Evolutionary conservation across 2,329 filamentous ascomycete species (phyloP).

Genomic region (Penicillium sp.): DNA sequence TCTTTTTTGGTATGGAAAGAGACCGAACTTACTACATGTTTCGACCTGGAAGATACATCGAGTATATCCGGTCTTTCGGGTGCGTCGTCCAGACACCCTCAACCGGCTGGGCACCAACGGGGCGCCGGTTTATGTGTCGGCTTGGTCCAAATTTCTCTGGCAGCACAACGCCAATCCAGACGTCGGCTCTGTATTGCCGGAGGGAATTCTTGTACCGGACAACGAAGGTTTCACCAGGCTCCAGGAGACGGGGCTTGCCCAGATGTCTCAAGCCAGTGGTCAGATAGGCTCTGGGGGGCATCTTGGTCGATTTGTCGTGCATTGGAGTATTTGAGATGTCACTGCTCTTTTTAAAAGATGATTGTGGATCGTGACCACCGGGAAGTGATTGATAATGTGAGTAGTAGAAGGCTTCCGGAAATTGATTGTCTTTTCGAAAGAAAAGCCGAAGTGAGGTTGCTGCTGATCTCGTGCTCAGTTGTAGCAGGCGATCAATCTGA

Average conservation of each 20-base stretch:
- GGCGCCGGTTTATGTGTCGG: conserved; percentile 2
- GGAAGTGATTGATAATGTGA: background rate
- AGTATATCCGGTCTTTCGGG: conserved; percentile 5
- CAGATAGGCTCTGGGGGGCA: background rate
- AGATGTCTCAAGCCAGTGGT: background rate
- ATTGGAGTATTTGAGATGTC: background rate
- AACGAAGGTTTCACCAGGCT: conserved; percentile 4
- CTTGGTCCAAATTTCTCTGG: conserved; percentile 2
- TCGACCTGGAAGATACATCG: conserved; percentile 10
- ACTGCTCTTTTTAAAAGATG: background rate
- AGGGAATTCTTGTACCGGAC: conserved; percentile 11
- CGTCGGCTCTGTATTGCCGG: conserved; percentile 4
- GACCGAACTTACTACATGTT: conserved; percentile 13
- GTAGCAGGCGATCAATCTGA: background rate
- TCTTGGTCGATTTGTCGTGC: background rate
- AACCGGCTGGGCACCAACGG: background rate
- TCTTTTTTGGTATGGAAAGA: background rate
- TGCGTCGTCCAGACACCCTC: conserved; percentile 5
- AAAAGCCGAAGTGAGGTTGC: background rate
- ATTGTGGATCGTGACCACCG: background rate
- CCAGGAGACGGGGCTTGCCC: background rate
- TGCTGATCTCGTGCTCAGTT: background rate
- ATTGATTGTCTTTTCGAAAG: background rate
- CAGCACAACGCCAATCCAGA: conserved; percentile 11
- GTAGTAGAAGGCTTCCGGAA: background rate